Evolutionary conservation across 2,329 filamentous ascomycete genomes (phyloP).

Genomic region (Blumeriella jaapii): DNA sequence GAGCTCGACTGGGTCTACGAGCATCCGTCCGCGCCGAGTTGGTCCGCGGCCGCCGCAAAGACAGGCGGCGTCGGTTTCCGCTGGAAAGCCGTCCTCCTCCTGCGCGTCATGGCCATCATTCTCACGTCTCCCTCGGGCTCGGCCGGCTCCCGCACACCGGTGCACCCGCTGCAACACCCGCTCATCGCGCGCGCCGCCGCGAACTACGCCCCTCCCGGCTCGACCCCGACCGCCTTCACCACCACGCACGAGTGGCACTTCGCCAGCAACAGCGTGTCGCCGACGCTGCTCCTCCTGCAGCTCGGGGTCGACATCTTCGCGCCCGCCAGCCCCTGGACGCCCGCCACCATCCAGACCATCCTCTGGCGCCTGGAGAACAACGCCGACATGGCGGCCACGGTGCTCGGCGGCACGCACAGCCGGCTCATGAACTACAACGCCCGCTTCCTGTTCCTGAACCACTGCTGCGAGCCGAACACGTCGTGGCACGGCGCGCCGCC

Average conservation of each 20-base stretch:
- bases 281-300: constrained; percentile 14
- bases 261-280: constrained; percentile 19
- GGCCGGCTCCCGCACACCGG: constrained; percentile 7
- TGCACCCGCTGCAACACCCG: constrained; percentile 19
- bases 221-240: constrained; percentile 1
- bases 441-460: constrained; percentile 25
- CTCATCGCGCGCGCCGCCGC: constrained; percentile 18
- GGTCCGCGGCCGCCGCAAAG: neutral
- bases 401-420: constrained; percentile 2
- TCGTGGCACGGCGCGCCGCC: constrained; percentile 17
- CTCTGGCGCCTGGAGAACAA: constrained; percentile 23
- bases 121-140: too few relatives aligned
- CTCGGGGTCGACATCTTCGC: constrained; percentile 22
- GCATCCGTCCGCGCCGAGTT: too few relatives aligned
- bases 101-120: constrained; percentile 17
- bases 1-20: constrained; percentile 19
- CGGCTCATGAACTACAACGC: constrained; percentile 15
- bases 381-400: constrained; percentile 12
- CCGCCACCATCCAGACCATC: constrained; percentile 22
- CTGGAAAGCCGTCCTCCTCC: constrained; percentile 17
- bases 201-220: constrained; percentile 13
- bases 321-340: constrained; percentile 10
- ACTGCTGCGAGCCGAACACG: constrained; percentile 21
- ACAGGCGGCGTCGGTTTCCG: neutral
- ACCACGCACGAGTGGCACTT: constrained; percentile 14